A percentile compares a stretch with the other conserved stretches of the same genome.
phyloP scores from a whole-genome alignment of 2,329 filamentous ascomycete species.

The Xylariaceae sp. region DNA sequence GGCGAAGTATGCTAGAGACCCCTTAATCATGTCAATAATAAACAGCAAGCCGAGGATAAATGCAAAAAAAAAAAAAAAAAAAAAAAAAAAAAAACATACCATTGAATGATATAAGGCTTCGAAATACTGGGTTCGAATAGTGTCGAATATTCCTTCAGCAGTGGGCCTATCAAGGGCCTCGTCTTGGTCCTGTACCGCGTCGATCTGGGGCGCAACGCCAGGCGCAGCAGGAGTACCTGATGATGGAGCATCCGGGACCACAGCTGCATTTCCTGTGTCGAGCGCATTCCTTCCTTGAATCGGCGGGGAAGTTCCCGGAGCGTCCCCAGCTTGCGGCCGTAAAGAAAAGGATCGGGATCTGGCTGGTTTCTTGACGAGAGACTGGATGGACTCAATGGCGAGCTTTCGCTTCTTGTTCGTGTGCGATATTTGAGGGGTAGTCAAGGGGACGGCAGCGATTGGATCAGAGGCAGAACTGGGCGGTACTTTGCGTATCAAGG shows the following conservation, averaged over 20 bases:
- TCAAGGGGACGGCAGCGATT: constrained; percentile 28
- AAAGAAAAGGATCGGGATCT: constrained; percentile 42
- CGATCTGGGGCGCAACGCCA: constrained; percentile 13
- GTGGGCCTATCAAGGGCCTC: constrained; percentile 37
- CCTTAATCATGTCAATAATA: constrained; percentile 49
- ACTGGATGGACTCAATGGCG: constrained; percentile 61
- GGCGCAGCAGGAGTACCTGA: background rate
- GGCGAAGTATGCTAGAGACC: constrained; percentile 76
- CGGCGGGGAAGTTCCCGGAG: constrained; percentile 16
- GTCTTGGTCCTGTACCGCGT: constrained; percentile 14
- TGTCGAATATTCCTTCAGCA: constrained; percentile 53
- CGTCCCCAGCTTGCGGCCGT: constrained; percentile 10
- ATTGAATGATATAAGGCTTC: constrained; percentile 60
- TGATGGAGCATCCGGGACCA: background rate
- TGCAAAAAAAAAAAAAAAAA: too few species aligned
- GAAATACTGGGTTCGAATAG: constrained; percentile 55
- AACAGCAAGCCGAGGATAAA: background rate
- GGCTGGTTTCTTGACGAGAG: constrained; percentile 51
- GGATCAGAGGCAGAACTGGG: constrained; percentile 24
- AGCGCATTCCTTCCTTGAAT: constrained; percentile 1
- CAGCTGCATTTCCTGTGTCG: background rate
- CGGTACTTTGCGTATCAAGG: constrained; percentile 33
- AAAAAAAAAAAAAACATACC: too few species aligned
- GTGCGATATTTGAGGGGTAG: constrained; percentile 45
- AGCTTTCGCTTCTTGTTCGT: constrained; percentile 52